Evolutionary conservation across 2,329 filamentous ascomycete genomes (phyloP).

Genomic region (Epichloe amarillans): DNA sequence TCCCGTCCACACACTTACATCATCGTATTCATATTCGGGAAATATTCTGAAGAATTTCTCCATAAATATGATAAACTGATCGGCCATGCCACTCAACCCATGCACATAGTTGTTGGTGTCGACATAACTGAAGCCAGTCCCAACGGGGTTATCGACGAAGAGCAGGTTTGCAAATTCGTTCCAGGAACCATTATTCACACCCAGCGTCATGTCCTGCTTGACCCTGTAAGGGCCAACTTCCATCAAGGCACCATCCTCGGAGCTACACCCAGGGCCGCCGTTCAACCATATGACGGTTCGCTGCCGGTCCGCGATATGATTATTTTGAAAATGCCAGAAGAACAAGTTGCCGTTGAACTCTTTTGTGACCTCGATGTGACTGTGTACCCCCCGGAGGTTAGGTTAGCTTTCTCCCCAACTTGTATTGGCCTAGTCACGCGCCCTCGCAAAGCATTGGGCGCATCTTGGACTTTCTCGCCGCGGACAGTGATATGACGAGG

Average conservation of each 20-base stretch:
- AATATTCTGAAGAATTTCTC: slow-evolving; percentile 87
- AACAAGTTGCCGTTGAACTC: slow-evolving; percentile 87
- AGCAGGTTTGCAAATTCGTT: slow-evolving; percentile 94
- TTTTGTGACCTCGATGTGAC: slow-evolving; percentile 80
- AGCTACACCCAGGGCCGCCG: slow-evolving; percentile 92
- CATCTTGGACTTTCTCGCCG: not conserved
- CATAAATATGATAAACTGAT: slow-evolving; percentile 76
- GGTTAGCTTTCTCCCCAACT: not conserved
- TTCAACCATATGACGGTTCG: slow-evolving; percentile 95
- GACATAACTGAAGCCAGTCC: slow-evolving; percentile 91
- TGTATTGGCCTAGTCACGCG: not conserved
- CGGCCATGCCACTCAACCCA: slow-evolving; percentile 78
- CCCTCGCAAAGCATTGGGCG: not conserved
- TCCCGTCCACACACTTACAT: slow-evolving; percentile 46
- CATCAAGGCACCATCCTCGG: slow-evolving; percentile 92
- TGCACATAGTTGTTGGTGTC: slow-evolving; percentile 77
- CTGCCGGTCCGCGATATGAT: slow-evolving; percentile 83
- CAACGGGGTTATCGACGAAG: slow-evolving; percentile 94
- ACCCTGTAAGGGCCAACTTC: slow-evolving; percentile 90
- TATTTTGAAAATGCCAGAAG: slow-evolving; percentile 97
- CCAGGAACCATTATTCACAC: slow-evolving; percentile 90
- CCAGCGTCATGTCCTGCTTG: slow-evolving; percentile 56
- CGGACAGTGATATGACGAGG: too few species aligned
- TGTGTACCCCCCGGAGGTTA: slow-evolving; percentile 23
- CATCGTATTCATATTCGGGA: slow-evolving; percentile 80